Evolutionary conservation across 2,329 filamentous ascomycete genomes (phyloP), one percentile per base, ranked within the genome.

Genomic region (Eutypella sp.): DNA sequence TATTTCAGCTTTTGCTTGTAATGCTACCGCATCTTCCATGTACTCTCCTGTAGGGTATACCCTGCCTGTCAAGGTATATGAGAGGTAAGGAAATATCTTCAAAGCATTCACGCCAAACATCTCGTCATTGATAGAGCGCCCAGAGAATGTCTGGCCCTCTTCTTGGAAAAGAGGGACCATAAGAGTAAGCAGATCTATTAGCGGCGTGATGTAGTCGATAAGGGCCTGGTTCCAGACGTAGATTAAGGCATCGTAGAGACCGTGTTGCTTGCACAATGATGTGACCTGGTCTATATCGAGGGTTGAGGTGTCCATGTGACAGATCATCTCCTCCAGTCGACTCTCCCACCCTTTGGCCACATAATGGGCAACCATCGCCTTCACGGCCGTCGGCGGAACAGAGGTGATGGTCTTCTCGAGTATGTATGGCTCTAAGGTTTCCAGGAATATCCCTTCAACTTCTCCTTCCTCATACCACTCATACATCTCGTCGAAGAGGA

Each of bases 161-260:
- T 75, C 72, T 50, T 75, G 75, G 66, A 78, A 76, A n/a, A 79
- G 65, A 23, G 73, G 80, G 55, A 78, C 69, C 25, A 87, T 64
- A n/a, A 96, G 72, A 13, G 79, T 72, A 41, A 95, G 71, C 2
- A 99, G 77, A 50, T 96, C 90, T 55, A 89, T 85, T 46, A 97
- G 73, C 1, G 93, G 92, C 2, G 91, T 95, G 50, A 96, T 84
- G 58, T 95, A 96, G 65, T 99, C 95, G 50, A 75, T 73, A 23
- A 99, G 72, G 3, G 89, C 90, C 64, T 89, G 85, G 49, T 95
- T 97, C 93, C 93, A 99, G 45, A 99, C 87, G 63, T 97, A 96
- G 37, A 95, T 90, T 46, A 96, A 79, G 2, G 93, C 95, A 66
- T 99, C 95, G 61, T 96, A 99, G 4, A 99, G 77, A 53, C 86